These are phyloP conservation scores for Lachancea dasiensis DNA, from an alignment of 805 yeast species.

Conservation along the genomic window DNA sequence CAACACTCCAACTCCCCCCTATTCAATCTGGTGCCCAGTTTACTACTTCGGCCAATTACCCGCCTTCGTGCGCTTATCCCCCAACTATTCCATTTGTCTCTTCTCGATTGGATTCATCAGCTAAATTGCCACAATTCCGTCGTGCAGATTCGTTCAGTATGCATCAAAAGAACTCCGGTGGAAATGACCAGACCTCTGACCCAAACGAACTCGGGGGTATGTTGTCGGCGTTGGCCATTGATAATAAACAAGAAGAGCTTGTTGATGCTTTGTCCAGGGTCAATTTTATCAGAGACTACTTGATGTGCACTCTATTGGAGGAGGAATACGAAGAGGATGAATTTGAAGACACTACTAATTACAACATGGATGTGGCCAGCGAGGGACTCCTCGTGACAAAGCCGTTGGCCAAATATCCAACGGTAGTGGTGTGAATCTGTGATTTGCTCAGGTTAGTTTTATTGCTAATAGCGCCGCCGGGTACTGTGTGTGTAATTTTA, in stretches of 20 bases:
- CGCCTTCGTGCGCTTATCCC: constrained; percentile 1
- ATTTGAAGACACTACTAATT: neutral
- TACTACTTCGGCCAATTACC: too few relatives aligned
- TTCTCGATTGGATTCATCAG: constrained; percentile 6
- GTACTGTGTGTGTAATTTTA: too few relatives aligned
- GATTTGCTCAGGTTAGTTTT: neutral
- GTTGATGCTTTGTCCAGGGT: constrained; percentile 17
- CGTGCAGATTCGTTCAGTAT: constrained; percentile 6
- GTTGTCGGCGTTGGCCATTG: constrained; percentile 1
- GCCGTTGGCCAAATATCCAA: constrained; percentile 5
- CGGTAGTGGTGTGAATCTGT: constrained; percentile 6
- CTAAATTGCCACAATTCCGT: constrained; percentile 1
- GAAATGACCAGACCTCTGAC: too few relatives aligned
- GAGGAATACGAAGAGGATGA: constrained; percentile 12
- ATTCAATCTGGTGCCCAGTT: constrained; percentile 3
- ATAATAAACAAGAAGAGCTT: constrained; percentile 11
- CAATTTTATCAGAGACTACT: constrained; percentile 25
- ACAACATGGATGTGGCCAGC: too few relatives aligned
- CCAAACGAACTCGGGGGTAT: neutral
- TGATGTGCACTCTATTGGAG: constrained; percentile 27
- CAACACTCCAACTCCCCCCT: constrained; percentile 10
- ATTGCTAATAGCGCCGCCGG: neutral
- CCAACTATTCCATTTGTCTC: constrained; percentile 4
- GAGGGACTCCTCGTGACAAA: neutral
- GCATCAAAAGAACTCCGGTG: constrained; percentile 10